A percentile compares a stretch with the other conserved stretches of the same genome.
Conservation (phyloP, 257 asterid genomes). For the Nicotiana noctiflora region DNA sequence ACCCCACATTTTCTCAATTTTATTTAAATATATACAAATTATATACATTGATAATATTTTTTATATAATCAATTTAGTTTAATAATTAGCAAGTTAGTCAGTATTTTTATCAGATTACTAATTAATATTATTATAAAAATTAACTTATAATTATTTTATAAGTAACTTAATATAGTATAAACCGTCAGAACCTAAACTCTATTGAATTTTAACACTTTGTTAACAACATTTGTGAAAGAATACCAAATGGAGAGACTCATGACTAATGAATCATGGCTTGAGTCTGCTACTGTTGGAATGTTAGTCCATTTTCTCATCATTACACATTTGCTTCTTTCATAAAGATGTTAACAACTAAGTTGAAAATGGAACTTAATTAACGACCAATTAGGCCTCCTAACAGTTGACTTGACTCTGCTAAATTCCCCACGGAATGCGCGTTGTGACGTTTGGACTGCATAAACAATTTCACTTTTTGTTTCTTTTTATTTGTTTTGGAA, state of each 20-base stretch:
- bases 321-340: background rate
- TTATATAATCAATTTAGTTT: background rate
- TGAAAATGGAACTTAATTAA: background rate
- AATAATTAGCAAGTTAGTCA: background rate
- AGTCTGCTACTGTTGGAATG: background rate
- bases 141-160: background rate
- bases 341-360: constrained; percentile 5
- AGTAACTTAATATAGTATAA: background rate
- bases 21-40: background rate
- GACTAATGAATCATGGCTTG: background rate
- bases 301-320: constrained; percentile 2
- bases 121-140: background rate
- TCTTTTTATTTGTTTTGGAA: background rate
- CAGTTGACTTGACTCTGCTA: background rate
- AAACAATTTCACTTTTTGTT: background rate
- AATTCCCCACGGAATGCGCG: constrained; percentile 5
- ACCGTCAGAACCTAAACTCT: background rate
- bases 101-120: background rate
- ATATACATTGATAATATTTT: background rate
- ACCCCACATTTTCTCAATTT: background rate
- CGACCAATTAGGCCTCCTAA: background rate
- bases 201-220: background rate
- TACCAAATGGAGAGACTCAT: background rate
- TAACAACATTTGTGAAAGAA: background rate
- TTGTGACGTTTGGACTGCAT: background rate